Conservation (phyloP, 2,329 filamentous ascomycete genomes). For the Colletotrichum gigasporum region DNA sequence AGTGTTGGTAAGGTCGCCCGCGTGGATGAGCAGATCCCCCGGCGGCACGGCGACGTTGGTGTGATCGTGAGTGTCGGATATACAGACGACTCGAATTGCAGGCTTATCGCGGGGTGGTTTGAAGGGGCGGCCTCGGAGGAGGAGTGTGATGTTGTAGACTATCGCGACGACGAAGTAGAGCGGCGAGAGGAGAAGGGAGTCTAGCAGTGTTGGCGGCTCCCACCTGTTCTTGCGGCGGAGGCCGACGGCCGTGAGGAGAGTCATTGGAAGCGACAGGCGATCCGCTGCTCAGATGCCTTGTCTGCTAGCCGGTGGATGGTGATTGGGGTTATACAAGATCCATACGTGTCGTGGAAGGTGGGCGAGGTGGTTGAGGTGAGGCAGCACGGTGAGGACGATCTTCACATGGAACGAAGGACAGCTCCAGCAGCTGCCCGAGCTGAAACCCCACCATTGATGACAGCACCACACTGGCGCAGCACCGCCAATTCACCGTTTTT, state of each 20-base stretch:
- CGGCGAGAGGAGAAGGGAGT: constrained; percentile 74
- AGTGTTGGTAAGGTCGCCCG: constrained; percentile 82
- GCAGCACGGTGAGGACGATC: constrained; percentile 19
- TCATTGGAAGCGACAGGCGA: constrained; percentile 45
- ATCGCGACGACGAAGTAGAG: constrained; percentile 69
- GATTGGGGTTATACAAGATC: constrained; percentile 8
- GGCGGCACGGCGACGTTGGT: constrained; percentile 69
- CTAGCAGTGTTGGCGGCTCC: constrained; percentile 63
- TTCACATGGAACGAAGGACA: constrained; percentile 28
- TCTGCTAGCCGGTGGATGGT: neutral
- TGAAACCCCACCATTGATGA: constrained; percentile 28
- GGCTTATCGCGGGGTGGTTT: constrained; percentile 62
- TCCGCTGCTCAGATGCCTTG: neutral
- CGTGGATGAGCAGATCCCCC: constrained; percentile 89
- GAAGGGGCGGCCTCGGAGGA: constrained; percentile 74
- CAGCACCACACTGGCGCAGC: constrained; percentile 19
- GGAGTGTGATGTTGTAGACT: constrained; percentile 71
- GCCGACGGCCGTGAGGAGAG: constrained; percentile 54
- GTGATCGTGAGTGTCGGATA: constrained; percentile 87
- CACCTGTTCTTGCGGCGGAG: constrained; percentile 58
- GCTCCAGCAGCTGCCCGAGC: constrained; percentile 10
- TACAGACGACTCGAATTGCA: constrained; percentile 81
- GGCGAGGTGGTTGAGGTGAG: constrained; percentile 1
- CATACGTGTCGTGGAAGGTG: constrained; percentile 5
- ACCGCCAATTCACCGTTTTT: neutral